Evolutionary conservation across 202 grass and related monocot genomes (phyloP).

Genomic region (Dendrocalamus latiflorus): DNA sequence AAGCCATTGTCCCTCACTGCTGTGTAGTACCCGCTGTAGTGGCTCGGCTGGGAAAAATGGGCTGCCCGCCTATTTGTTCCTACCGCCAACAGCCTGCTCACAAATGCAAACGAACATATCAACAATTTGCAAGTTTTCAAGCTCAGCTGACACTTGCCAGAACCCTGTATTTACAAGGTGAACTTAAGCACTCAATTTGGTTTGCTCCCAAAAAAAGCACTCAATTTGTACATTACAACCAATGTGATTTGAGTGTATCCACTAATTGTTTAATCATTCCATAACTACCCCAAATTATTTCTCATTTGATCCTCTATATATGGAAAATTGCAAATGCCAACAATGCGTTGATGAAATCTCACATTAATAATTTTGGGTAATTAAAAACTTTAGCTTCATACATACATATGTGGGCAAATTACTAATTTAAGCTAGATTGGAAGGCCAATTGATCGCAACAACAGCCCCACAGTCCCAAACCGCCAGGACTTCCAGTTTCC

Average conservation of each 20-base stretch:
- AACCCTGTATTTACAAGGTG: neutral
- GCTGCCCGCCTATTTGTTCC: conserved; percentile 52
- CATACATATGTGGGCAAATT: neutral
- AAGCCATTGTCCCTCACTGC: conserved; percentile 48
- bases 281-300: neutral
- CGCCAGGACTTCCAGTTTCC: neutral
- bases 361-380: neutral
- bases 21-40: conserved; percentile 26
- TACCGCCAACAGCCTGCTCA: conserved; percentile 55
- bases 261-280: neutral
- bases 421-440: conserved; percentile 20
- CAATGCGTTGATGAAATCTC: no score
- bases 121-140: neutral
- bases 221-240: neutral
- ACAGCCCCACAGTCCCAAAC: neutral
- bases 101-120: neutral
- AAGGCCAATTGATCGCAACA: neutral
- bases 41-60: conserved; percentile 49
- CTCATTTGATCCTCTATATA: neutral
- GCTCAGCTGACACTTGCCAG: no score
- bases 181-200: no score
- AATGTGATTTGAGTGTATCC: neutral
- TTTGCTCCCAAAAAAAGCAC: no score
- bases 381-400: neutral
- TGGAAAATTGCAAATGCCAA: neutral